Base-by-base conservation (phyloP, 2,329 filamentous ascomycete species). In the Venturia carpophila region DNA sequence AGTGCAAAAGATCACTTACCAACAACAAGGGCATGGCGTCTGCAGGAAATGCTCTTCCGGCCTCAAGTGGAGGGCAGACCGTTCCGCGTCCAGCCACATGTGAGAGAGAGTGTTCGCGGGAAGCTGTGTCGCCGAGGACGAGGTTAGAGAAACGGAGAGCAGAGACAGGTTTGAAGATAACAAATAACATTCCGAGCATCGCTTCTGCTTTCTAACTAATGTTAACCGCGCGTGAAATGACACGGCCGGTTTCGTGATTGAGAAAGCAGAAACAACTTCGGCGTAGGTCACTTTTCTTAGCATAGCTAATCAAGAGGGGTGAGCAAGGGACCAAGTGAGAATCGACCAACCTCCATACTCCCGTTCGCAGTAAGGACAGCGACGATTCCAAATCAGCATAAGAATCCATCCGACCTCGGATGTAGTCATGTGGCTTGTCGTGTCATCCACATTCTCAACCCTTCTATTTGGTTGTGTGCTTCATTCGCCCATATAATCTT, bases 181-280 rank as follows among this genome's bases (percentile, higher is more conserved):
- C 52, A 58, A 58, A 58, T 58, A 58, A 37, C 52, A 58, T 58
- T 58, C 52, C 52, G 52, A 58, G 52, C 52, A 58, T 58, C 52
- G 52, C 52, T 58, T 58, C 52, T 58, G 52, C 52, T 58, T 58
- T 58, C 52, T 58, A 58, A 39, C 52, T 58, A 58, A 58, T 58
- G 19, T 19, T 21, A 15, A 27, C 21, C 47, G 47, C 52, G 30
- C 52, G 52, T 37, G 52, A 34, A 37, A 58, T 24, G 19, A 58
- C 52, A 58, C 52, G 52, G 52, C 19, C 30, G 52, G 52, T 58
- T 58, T 58, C 52, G 52, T 37, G 27, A 58, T 58, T 58, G 52
- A 58, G 52, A 58, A 58, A 58, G 52, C 52, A 58, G 52, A 58
- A 58, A 58, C 52, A 58, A 58, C 30, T 37, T 58, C 52, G 52